Evolutionary conservation across 371 early-diverging fungal genomes (phyloP).

Genomic region (Mucor racemosus): DNA sequence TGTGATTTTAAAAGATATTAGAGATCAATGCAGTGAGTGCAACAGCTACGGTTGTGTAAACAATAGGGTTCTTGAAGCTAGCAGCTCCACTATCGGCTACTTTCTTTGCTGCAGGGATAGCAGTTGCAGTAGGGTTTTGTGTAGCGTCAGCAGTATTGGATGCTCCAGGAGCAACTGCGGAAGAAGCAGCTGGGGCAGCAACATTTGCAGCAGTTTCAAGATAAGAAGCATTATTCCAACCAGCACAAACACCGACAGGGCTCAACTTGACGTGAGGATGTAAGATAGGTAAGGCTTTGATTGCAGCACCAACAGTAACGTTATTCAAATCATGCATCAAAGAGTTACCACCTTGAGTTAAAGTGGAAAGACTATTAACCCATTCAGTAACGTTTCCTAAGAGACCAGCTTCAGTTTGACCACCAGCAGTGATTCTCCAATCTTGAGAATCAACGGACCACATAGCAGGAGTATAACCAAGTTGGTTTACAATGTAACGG

Average conservation of each 20-base stretch:
- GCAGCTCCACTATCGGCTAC: constrained; percentile 4
- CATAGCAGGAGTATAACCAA: constrained; percentile 53
- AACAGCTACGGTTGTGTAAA: constrained; percentile 7
- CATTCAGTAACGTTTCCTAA: constrained; percentile 53
- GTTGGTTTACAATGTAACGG: constrained; percentile 47
- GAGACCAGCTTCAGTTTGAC: constrained; percentile 39
- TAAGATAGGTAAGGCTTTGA: constrained; percentile 58
- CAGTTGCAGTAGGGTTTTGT: constrained; percentile 7
- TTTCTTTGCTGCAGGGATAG: constrained; percentile 15
- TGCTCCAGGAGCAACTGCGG: constrained; percentile 26
- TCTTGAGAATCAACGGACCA: constrained; percentile 57
- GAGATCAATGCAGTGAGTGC: constrained; percentile 10
- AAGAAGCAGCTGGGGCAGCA: constrained; percentile 15
- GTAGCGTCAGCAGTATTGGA: not conserved
- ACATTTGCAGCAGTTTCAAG: constrained; percentile 26
- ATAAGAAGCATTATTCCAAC: constrained; percentile 39
- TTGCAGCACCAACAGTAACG: constrained; percentile 61
- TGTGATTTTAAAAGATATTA: constrained; percentile 5
- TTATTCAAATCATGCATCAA: constrained; percentile 63
- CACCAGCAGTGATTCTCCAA: constrained; percentile 41
- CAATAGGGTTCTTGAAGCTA: constrained; percentile 1
- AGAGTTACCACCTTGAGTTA: constrained; percentile 57
- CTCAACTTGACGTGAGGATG: constrained; percentile 44
- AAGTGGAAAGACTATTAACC: constrained; percentile 40
- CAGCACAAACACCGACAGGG: constrained; percentile 46